Base-by-base conservation (phyloP, 2,329 filamentous ascomycete genomes). In the Parafenestella ontariensis region DNA sequence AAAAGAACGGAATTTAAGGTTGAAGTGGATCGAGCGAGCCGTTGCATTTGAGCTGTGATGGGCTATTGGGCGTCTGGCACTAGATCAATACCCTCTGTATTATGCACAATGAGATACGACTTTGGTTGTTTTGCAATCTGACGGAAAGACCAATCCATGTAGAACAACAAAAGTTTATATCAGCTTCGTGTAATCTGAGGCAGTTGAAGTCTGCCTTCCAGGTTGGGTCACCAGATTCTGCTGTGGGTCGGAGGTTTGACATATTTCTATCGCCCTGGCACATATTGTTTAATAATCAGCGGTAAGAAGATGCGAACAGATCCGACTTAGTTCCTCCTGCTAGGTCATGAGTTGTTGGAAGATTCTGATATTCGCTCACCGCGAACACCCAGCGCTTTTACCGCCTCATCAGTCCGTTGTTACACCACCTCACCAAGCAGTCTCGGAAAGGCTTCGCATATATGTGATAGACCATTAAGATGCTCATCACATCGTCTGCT, bases 241-340 rank as follows among this genome's bases (percentile, higher is more conserved):
- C 51, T 65, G 3, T 71, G 66, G 11, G 64, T 66, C 68, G 5
- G 63, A 49, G 23, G 48, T 62, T 3, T 58, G 69, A 2, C 81
- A 82, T 59, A 72, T 77, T 28, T 82, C 40, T 77, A 78, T 2
- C 69, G 79, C 11, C 73, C 75, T 0, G 75, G 75, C 1, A 73
- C 70, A 8, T 72, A 71, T 13, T 15, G 72, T n/a, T n/a, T n/a
- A n/a, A n/a, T 82, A 28, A 59, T 82, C 7, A 79, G 80, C 1
- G 79, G 79, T 1, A 80, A 76, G 44, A 80, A 78, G 64, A 79
- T 57, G 67, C 56, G 1, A 72, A 71, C 0, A 68, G 72, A 42
- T 79, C 74, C 79, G n/a, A n/a, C n/a, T n/a, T n/a, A n/a, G n/a
- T n/a, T n/a, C n/a, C n/a, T n/a, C n/a, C n/a, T n/a, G n/a, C n/a